These are phyloP conservation scores for Hordeum pubiflorum DNA, from an alignment of 202 grass and related monocot species.

Conservation along the genomic window DNA sequence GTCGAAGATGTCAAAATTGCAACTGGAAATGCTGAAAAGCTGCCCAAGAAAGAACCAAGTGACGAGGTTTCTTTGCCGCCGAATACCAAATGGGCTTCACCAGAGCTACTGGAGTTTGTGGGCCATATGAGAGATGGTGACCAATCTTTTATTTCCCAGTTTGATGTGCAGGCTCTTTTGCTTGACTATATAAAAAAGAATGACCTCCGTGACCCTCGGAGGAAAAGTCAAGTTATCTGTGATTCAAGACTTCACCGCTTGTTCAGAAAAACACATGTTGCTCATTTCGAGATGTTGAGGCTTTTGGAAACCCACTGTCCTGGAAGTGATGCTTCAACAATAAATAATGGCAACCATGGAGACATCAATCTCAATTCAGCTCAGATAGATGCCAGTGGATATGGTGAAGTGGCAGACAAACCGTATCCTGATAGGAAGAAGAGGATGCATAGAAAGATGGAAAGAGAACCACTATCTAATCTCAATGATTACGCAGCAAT, in stretches of 20 bases:
- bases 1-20: slow-evolving; percentile 18
- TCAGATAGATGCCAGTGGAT: slow-evolving; percentile 56
- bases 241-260: slow-evolving; percentile 64
- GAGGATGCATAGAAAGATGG: slow-evolving; percentile 56
- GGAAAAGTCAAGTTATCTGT: slow-evolving; percentile 96
- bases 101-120: slow-evolving; percentile 80
- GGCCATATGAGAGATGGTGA: slow-evolving; percentile 73
- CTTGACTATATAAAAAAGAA: slow-evolving; percentile 96
- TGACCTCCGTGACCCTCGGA: slow-evolving; percentile 76
- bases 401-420: slow-evolving; percentile 39
- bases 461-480: slow-evolving; percentile 48
- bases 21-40: slow-evolving; percentile 15
- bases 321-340: slow-evolving; percentile 51
- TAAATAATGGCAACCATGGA: slow-evolving; percentile 38
- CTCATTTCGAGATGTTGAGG: slow-evolving; percentile 97
- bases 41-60: slow-evolving; percentile 34
- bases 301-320: slow-evolving; percentile 87
- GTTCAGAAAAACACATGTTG: slow-evolving; percentile 81
- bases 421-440: slow-evolving; percentile 41
- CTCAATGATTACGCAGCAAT: slow-evolving; percentile 76
- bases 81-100: slow-evolving; percentile 72
- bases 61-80: slow-evolving; percentile 28
- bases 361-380: slow-evolving; percentile 40
- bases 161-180: slow-evolving; percentile 85
- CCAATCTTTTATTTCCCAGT: slow-evolving; percentile 60